These are phyloP conservation scores for Cutaneotrichosporon cutaneum DNA, from an alignment of 1,284 basidiomycete species.

Conservation along the genomic window DNA sequence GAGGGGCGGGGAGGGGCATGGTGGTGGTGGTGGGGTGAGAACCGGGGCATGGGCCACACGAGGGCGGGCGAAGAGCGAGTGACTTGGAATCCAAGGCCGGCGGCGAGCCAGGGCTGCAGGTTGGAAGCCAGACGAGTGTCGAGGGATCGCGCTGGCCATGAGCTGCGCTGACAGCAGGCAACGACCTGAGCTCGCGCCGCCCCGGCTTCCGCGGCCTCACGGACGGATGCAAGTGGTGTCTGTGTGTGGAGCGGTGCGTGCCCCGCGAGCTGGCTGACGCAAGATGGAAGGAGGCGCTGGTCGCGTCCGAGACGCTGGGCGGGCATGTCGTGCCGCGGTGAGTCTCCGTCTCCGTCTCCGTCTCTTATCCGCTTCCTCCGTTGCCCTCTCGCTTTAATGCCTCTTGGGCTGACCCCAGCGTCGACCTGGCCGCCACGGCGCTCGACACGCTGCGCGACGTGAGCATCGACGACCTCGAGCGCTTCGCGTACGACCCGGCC, in stretches of 20 bases:
- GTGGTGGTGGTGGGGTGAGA: not conserved
- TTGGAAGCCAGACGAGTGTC: not conserved
- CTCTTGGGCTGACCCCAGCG: slow-evolving; percentile 33
- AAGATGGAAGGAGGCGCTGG: slow-evolving; percentile 51
- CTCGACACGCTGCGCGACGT: slow-evolving; percentile 40
- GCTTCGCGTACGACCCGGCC: slow-evolving; percentile 23
- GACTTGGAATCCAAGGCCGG: too few relatives aligned
- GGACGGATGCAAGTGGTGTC: slow-evolving; percentile 51
- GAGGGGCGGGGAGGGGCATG: not conserved
- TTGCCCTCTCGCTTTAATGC: too few relatives aligned
- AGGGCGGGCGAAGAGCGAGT: too few relatives aligned
- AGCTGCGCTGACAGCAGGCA: slow-evolving; percentile 40
- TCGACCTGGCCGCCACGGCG: slow-evolving; percentile 46
- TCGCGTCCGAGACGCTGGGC: slow-evolving; percentile 43
- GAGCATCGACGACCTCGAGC: slow-evolving; percentile 41
- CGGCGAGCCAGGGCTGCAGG: too few relatives aligned
- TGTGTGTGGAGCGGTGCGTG: slow-evolving; percentile 46
- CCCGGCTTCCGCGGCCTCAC: slow-evolving; percentile 42
- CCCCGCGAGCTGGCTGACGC: not conserved
- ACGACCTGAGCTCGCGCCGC: slow-evolving; percentile 45
- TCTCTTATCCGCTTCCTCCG: not conserved
- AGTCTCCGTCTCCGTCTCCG: slow-evolving; percentile 3
- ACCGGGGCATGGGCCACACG: too few relatives aligned
- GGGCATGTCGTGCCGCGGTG: slow-evolving; percentile 46
- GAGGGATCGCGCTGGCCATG: not conserved